Base-by-base conservation (phyloP, 148 eudicot genomes). In the Spergularia bocconei region DNA sequence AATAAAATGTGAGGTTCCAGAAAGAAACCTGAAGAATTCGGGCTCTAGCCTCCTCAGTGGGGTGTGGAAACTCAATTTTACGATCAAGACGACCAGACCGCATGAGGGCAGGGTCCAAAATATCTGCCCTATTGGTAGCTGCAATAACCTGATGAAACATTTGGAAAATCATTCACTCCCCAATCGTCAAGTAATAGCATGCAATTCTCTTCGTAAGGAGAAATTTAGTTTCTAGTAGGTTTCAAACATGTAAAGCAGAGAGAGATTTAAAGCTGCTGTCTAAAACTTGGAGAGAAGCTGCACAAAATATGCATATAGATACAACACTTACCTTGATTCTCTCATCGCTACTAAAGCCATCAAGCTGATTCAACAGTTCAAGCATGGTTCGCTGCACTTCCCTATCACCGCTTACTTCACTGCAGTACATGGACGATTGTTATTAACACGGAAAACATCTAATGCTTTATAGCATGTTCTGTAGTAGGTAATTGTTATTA, bases 1-100 rank as follows among this genome's bases (percentile, higher is more conserved):
- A 4, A 70, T 15, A 13, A 6, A 13, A 23, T 19, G 67, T 8
- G 41, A 69, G 25, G 63, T 67, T 48, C 19, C 2, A n/a, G 63
- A 62, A 72, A 29, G 59, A 55, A 11, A 94, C 98, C 95, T 92
- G 98, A 76, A 95, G 70, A 77, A 95, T 95, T 41, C 97, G 86
- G 57, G 98, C 98, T 83, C 98, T 88, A 20, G 98, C 98, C 82
- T 95, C 98, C 72, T 95, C 98, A 56, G 97, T 85, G n/a, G 99
- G 99, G 82, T 90, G 99, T 47, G 98, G 99, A 75, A 95, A 92
- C 84, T 95, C 99, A 76, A 95, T 95, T 77, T 95, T 95, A 87
- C 99, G 97, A 81, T 95, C 99, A 76, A 95, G 78, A 12, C 99
- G 88, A 73, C 99, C 99, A 76, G 99, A 91, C 14, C 96, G 88